Conservation (phyloP, 352 stramenopile genomes). For the Phytophthora pseudosyringae region DNA sequence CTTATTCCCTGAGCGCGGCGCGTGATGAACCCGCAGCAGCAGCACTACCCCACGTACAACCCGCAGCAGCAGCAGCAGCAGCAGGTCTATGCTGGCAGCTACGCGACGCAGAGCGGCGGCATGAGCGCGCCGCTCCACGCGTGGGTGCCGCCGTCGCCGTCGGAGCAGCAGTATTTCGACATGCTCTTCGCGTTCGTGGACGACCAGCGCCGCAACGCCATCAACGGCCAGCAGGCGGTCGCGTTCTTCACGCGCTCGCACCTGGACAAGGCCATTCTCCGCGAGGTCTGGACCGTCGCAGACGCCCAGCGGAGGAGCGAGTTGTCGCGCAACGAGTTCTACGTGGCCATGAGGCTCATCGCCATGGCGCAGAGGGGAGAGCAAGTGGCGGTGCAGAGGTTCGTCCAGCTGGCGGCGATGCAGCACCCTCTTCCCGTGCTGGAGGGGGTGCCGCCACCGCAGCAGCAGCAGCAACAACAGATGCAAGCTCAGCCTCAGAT, state of each 20-base stretch:
- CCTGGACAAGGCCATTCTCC: constrained; percentile 82
- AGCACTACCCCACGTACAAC: constrained; percentile 66
- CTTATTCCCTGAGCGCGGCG: constrained; percentile 15
- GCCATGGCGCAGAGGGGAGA: constrained; percentile 85
- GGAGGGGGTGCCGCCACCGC: constrained; percentile 65
- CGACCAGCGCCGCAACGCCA: constrained; percentile 76
- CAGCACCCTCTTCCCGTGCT: constrained; percentile 67
- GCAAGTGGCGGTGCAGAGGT: constrained; percentile 65
- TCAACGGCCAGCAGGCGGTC: constrained; percentile 91
- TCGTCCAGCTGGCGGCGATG: constrained; percentile 64
- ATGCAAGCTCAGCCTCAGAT: constrained; percentile 5
- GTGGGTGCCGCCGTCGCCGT: constrained; percentile 64
- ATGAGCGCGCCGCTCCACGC: constrained; percentile 40
- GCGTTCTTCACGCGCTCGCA: constrained; percentile 94
- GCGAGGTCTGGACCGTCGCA: constrained; percentile 86
- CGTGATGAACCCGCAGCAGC: constrained; percentile 58
- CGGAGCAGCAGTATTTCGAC: constrained; percentile 91
- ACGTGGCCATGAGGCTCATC: constrained; percentile 88
- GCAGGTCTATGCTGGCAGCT: constrained; percentile 47
- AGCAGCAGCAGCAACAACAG: constrained; percentile 20
- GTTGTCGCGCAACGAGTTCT: constrained; percentile 84
- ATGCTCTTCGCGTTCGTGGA: constrained; percentile 92
- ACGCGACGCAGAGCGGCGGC: constrained; percentile 39
- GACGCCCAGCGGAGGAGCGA: constrained; percentile 74
- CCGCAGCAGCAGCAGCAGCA: constrained; percentile 54